These are phyloP conservation scores for Phytophthora cryptogea DNA, from an alignment of 352 stramenopile species.

Conservation along the genomic window DNA sequence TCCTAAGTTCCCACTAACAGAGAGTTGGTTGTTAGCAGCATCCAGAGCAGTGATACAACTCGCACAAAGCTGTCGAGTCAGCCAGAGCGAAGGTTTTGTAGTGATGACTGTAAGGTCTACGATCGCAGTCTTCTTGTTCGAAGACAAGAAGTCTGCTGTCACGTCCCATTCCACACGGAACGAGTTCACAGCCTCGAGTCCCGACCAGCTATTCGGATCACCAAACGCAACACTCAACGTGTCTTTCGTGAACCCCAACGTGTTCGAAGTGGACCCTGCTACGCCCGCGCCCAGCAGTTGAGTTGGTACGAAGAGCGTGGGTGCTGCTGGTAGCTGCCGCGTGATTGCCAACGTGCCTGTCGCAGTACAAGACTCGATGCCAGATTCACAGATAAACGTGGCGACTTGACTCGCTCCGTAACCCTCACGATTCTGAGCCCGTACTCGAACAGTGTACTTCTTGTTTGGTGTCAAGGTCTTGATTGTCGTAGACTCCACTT, in stretches of 20 bases:
- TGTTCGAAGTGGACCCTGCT: slow-evolving; percentile 42
- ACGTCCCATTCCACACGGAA: slow-evolving; percentile 93
- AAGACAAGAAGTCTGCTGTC: slow-evolving; percentile 58
- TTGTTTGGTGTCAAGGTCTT: slow-evolving; percentile 48
- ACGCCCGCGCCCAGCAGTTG: slow-evolving; percentile 44
- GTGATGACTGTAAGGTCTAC: slow-evolving; percentile 30
- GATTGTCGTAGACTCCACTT: slow-evolving; percentile 23
- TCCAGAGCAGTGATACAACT: slow-evolving; percentile 51
- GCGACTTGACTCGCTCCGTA: slow-evolving; percentile 62
- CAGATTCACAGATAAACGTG: slow-evolving; percentile 86
- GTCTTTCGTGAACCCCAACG: slow-evolving; percentile 68
- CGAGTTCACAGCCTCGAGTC: slow-evolving; percentile 79
- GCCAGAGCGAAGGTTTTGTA: slow-evolving; percentile 43
- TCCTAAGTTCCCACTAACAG: slow-evolving; percentile 17
- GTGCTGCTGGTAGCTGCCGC: slow-evolving; percentile 59
- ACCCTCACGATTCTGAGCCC: slow-evolving; percentile 86
- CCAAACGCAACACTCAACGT: slow-evolving; percentile 61
- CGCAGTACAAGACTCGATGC: slow-evolving; percentile 77
- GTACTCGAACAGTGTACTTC: slow-evolving; percentile 82
- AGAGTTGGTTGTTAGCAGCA: slow-evolving; percentile 16
- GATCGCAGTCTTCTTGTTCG: slow-evolving; percentile 36
- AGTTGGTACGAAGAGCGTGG: slow-evolving; percentile 48
- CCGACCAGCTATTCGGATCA: slow-evolving; percentile 73
- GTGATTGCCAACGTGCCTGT: slow-evolving; percentile 40
- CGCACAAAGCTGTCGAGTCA: slow-evolving; percentile 48